Evolutionary conservation across 2,329 filamentous ascomycete genomes (phyloP), one percentile per base, ranked within the genome.

Genomic region (Venturia aucupariae): DNA sequence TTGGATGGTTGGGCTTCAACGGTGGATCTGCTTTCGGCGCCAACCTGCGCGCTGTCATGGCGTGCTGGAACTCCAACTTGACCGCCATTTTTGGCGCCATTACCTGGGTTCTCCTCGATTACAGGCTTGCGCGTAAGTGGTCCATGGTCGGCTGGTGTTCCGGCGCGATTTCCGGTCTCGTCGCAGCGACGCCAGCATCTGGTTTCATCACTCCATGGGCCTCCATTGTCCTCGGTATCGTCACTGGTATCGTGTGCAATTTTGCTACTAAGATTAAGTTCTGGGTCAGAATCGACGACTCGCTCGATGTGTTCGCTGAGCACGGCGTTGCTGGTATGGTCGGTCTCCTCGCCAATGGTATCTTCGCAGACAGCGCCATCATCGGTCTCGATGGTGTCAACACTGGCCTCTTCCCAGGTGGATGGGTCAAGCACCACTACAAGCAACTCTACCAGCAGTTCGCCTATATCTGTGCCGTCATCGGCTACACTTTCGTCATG

Each of bases 1-100:
- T 97, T 72, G 94, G 94, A 72, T 99, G 94, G 94, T 83, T 99
- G 68, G 94, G 92, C 64, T 99, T 99, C 86, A 99, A 99, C 82
- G 94, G 93, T 71, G 94, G 94, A 68, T 97, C 92, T 30, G 81
- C 93, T 46, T 96, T 97, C 70, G 92, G 93, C 70, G 91, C 92
- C 69, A 97, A 97, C 80, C 83, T 97, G 63, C 90, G 94, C 69
- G 94, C 94, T 64, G 88, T 89, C 69, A 95, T 97, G 87, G 93
- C 94, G 64, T 96, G 90, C 86, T 99, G 92, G 93, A 97, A 97
- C 83, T 91, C 90, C 66, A 97, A 94, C 80, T 76, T 96, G 72
- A 94, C 91, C 60, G 93, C 91, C 75, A 91, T 92, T 81, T 96
- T 97, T 72, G 93, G 86, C 48, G 89, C 91, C 68, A 90, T 94